Evolutionary conservation across 2,329 filamentous ascomycete genomes (phyloP).

Genomic region (Gnomoniopsis smithogilvyi): DNA sequence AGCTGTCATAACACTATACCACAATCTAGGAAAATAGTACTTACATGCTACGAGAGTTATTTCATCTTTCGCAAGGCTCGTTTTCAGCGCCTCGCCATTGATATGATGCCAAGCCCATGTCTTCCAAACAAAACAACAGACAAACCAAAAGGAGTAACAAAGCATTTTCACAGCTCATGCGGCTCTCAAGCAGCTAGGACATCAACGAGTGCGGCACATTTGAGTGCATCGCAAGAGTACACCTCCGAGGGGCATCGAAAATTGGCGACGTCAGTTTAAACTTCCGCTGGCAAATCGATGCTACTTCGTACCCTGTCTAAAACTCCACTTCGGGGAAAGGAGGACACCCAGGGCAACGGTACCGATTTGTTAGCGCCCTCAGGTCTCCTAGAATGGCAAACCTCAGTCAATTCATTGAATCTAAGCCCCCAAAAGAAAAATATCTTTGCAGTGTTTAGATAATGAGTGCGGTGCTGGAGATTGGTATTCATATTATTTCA

Average conservation of each 20-base stretch:
- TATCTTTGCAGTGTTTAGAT: not conserved
- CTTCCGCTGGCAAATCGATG: not conserved
- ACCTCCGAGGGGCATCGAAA: not conserved
- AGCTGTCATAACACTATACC: not conserved
- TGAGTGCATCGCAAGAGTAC: not conserved
- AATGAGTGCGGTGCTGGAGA: no score
- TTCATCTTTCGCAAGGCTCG: constrained; percentile 6
- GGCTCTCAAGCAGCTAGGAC: not conserved
- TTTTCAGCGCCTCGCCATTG: not conserved
- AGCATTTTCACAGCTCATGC: not conserved
- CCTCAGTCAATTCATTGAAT: not conserved
- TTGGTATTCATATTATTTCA: no score
- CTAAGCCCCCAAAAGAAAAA: not conserved
- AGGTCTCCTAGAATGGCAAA: not conserved
- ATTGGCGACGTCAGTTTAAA: not conserved
- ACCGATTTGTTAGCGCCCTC: not conserved
- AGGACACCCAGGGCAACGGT: not conserved
- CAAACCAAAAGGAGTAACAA: not conserved
- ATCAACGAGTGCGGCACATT: not conserved
- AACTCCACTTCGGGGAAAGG: not conserved
- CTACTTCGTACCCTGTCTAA: not conserved
- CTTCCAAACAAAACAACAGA: not conserved
- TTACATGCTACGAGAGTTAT: constrained; percentile 19
- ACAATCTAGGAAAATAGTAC: not conserved
- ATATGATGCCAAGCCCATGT: constrained; percentile 5